Evolutionary conservation across 805 yeast species (phyloP).

Genomic region (Tetrapisispora iriomotensis): DNA sequence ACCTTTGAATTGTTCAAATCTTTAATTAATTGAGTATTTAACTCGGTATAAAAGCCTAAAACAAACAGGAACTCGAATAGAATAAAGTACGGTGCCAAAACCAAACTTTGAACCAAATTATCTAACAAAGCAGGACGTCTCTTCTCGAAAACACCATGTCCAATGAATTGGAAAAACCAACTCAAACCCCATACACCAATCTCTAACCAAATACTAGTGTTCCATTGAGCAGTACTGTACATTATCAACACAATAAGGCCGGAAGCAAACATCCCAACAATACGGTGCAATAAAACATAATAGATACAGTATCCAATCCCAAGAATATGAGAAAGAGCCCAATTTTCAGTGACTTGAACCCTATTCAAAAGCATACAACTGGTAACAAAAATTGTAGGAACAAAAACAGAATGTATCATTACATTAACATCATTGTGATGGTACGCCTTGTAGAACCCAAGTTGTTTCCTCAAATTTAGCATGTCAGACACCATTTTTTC

Average conservation of each 20-base stretch:
- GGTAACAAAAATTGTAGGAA: conserved; percentile 64
- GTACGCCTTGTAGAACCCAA: conserved; percentile 52
- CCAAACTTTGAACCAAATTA: conserved; percentile 72
- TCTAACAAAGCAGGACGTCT: conserved; percentile 83
- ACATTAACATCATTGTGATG: conserved; percentile 54
- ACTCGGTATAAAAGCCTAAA: conserved; percentile 44
- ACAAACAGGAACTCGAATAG: conserved; percentile 63
- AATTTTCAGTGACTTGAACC: conserved; percentile 8
- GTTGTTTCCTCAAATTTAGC: conserved; percentile 29
- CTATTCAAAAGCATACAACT: conserved; percentile 23
- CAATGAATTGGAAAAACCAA: conserved; percentile 82
- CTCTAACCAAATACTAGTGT: not conserved
- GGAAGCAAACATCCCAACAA: conserved; percentile 39
- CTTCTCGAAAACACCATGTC: conserved; percentile 75
- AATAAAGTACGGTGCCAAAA: conserved; percentile 87
- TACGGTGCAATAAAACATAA: conserved; percentile 49
- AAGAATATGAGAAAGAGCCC: not conserved
- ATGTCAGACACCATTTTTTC: not conserved
- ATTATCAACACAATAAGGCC: conserved; percentile 30
- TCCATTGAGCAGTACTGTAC: not conserved
- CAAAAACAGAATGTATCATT: conserved; percentile 63
- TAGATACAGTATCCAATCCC: conserved; percentile 40
- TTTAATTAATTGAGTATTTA: conserved; percentile 1
- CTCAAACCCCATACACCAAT: conserved; percentile 38
- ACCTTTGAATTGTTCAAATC: not conserved